Evolutionary conservation across 495 filamentous ascomycete species (phyloP).

Genomic region (Neurospora hispaniola): DNA sequence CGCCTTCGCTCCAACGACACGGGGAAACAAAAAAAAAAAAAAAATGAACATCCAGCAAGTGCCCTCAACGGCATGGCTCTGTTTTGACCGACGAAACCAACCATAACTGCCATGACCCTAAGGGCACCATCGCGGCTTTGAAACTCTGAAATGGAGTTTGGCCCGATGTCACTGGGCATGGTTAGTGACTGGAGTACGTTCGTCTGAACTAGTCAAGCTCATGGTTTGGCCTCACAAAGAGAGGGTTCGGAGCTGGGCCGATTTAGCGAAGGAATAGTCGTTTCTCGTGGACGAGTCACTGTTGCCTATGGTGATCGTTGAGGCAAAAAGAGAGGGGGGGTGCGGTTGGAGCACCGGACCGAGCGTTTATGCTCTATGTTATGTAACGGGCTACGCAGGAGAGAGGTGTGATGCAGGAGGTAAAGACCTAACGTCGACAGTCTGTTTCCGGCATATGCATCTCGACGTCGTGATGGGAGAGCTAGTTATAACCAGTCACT

Average conservation of each 20-base stretch:
- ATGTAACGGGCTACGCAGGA: not conserved
- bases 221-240: not conserved
- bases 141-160: not conserved
- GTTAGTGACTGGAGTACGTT: not conserved
- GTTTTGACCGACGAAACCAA: not conserved
- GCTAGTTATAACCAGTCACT: not conserved
- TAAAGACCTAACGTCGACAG: not conserved
- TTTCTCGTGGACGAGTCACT: not conserved
- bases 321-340: not conserved
- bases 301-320: not conserved
- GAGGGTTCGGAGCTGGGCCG: constrained; percentile 8
- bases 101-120: not conserved
- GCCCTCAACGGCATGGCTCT: not conserved
- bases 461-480: not conserved
- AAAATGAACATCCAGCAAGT: not conserved
- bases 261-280: constrained; percentile 4
- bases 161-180: not conserved
- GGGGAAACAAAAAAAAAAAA: not conserved
- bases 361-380: not conserved
- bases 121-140: not conserved
- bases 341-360: not conserved
- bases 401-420: not conserved
- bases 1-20: not conserved
- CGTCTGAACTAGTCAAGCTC: not conserved
- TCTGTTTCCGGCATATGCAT: not conserved